Evolutionary conservation across 2,329 filamentous ascomycete genomes (phyloP).

Genomic region (Ascocoryne sarcoides): DNA sequence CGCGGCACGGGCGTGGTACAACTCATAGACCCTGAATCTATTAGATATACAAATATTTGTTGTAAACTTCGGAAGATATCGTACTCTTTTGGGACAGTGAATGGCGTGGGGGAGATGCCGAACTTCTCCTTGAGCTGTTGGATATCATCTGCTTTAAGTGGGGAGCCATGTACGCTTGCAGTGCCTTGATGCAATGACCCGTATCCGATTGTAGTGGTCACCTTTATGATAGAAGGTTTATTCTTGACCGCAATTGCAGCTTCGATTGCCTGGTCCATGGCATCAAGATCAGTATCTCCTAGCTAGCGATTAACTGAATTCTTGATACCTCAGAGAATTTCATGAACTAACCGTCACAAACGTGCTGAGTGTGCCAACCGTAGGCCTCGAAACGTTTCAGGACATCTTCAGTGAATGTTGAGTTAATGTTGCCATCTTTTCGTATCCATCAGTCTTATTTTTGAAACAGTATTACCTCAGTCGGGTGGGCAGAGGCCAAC

Average conservation of each 20-base stretch:
- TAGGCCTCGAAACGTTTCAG: constrained; percentile 40
- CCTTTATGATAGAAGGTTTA: constrained; percentile 44
- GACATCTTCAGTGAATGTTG: constrained; percentile 39
- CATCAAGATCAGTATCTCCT: constrained; percentile 35
- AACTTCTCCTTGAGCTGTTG: constrained; percentile 30
- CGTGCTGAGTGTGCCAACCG: constrained; percentile 40
- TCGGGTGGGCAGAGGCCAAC: too few species aligned
- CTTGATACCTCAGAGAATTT: too few species aligned
- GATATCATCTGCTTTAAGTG: constrained; percentile 19
- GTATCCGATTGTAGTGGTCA: constrained; percentile 40
- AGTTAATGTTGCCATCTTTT: constrained; percentile 39
- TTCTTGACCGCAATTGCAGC: constrained; percentile 31
- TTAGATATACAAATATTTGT: constrained; percentile 33
- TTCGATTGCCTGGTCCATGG: constrained; percentile 34
- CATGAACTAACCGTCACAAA: constrained; percentile 37
- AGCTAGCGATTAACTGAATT: too few species aligned
- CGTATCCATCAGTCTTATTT: too few species aligned
- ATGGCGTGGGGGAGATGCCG: constrained; percentile 32
- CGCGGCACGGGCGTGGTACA: too few species aligned
- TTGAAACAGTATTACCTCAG: too few species aligned
- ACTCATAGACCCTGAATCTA: too few species aligned
- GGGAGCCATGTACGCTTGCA: constrained; percentile 25
- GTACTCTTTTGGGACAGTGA: constrained; percentile 36
- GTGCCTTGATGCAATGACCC: constrained; percentile 27
- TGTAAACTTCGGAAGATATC: constrained; percentile 41